phyloP scores from a whole-genome alignment of 306 rosid species.

The Inga laurina region DNA sequence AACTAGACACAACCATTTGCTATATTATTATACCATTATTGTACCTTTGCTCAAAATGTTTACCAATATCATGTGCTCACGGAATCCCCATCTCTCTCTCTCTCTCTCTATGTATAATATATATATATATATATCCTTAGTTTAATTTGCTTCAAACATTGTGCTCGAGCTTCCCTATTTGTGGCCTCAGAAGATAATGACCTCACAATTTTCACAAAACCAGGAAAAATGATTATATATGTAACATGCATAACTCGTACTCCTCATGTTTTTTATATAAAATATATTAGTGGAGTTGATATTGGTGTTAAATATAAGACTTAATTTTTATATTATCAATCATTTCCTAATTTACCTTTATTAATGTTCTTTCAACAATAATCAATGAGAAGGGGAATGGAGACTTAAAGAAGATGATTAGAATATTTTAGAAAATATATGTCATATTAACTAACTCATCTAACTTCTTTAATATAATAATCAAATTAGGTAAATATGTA shows the following conservation, averaged over 20 bases:
- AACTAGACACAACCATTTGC: neutral
- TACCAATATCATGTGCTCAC: neutral
- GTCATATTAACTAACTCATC: no score
- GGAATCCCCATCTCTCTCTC: neutral
- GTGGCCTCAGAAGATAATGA: neutral
- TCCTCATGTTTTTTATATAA: no score
- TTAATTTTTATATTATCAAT: no score
- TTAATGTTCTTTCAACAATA: no score
- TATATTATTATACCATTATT: neutral
- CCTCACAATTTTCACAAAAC: neutral
- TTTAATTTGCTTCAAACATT: neutral
- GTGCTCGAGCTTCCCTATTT: neutral
- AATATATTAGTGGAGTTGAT: no score
- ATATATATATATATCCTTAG: neutral
- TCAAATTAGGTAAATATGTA: no score
- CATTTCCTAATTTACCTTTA: no score
- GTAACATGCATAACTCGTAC: neutral
- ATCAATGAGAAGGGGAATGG: no score
- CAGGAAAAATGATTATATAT: neutral
- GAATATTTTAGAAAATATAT: no score
- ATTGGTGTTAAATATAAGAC: no score
- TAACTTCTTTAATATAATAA: no score
- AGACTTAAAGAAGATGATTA: no score
- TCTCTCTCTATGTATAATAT: neutral
- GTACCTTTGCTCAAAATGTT: neutral